Base-by-base conservation (phyloP, 2,329 filamentous ascomycete genomes). In the Talaromyces amestolkiae region DNA sequence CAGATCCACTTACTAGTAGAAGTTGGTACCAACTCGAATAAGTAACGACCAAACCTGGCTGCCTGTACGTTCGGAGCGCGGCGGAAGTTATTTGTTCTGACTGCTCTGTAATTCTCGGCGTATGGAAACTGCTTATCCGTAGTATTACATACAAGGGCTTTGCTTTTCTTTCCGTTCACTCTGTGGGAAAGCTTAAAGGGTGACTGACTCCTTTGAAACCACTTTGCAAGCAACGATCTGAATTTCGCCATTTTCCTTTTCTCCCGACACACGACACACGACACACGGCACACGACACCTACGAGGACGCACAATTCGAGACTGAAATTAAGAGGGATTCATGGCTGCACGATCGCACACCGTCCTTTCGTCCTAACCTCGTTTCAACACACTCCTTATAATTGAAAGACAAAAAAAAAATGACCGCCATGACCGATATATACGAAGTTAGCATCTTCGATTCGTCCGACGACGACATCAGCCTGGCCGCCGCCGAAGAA, bases 401-500 rank as follows among this genome's bases (percentile, higher is more conserved):
- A 59, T 1, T 1, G 9, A 51, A 24, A 27, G 13, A 13, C 10
- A 1, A 51, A 27, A 24, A 51, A 51, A 27, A 22, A 58, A 58
- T 37, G 35, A 17, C 31, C 51, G 47, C 22, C 17, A 63, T 66
- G 64, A 62, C 61, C 41, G 64, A 66, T 54, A 66, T 56, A 37
- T 56, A 66, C 41, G 64, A 66, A 45, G 53, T 54, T 45, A 59
- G 60, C 45, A 59, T 62, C 11, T 56, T 60, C 64, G 64, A 66
- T 22, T 62, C 61, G 31, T 63, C 64, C 43, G 58, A 66, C 59
- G 64, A 66, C 53, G 53, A 63, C 27, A 59, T 56, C 35, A 58
- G 60, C 19, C 24, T 59, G 43, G 33, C 51, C 54, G 65, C 61
- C 2, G 54, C 65, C 10, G 65, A 66, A 37, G 65, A 66, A 54